Base-by-base conservation (phyloP, 177 flowering plant species). In the Vitis hybrid region DNA sequence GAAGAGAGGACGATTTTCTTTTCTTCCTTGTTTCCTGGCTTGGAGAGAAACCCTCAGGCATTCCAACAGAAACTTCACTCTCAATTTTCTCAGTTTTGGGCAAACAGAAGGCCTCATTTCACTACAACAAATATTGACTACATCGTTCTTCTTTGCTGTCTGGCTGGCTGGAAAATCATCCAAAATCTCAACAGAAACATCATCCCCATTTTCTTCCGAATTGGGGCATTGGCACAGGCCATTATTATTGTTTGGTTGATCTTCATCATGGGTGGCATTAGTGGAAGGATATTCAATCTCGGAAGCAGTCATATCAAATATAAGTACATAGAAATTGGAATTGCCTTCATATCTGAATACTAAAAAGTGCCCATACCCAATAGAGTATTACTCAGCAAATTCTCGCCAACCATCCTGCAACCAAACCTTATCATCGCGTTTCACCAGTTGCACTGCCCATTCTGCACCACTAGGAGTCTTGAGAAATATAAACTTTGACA, bases 401-500 rank as follows among this genome's bases (percentile, higher is more conserved):
- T 73, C 66, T 17, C 8, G 17, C 79, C 79, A 76, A 1, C 79
- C 75, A 2, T 21, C 57, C 6, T 63, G 30, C 2, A 75, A 62
- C 74, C 74, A 75, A 6, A 75, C 48, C 48, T 70, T 5, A 1
- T 55, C 69, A 40, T 67, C 59, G 1, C 7, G 5, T 52, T 54
- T 62, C 55, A 17, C 52, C 59, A 64, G 21, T 46, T 50, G 52
- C 35, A 70, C 8, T 9, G 1, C 30, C 73, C 68, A 64, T 15
- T 11, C 12, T 46, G 27, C 52, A 56, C 68, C 67, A 27, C 48
- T 48, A 2, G 73, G 67, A 56, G 56, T 67, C 46, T 46, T 56
- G 55, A 70, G 61, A 13, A 40, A 14, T 55, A 49, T 51, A 1
- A 17, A 3, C 12, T 46, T 15, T 1, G 61, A 40, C 11, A 70